These are phyloP conservation scores for Lathyrus sativus DNA, from an alignment of 306 rosid species.

Conservation along the genomic window DNA sequence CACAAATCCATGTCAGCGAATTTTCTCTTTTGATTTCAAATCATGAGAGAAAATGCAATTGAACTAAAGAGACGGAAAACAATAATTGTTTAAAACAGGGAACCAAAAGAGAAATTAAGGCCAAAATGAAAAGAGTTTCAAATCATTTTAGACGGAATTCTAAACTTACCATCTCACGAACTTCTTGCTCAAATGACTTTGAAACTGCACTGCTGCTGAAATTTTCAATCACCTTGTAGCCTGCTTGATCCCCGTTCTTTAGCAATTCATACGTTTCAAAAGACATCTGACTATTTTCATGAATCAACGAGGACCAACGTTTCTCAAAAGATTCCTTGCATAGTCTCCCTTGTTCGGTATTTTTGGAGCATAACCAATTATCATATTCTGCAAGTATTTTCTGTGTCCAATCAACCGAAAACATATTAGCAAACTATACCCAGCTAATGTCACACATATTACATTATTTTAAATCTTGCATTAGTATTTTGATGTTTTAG, in stretches of 20 bases:
- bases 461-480: conserved; percentile 19
- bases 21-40: conserved; percentile 5
- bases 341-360: conserved; percentile 62
- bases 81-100: neutral
- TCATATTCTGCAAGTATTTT: conserved; percentile 71
- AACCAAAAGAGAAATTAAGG: neutral
- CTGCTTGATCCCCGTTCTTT: conserved; percentile 58
- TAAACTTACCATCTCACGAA: conserved; percentile 73
- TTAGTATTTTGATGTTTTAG: conserved; percentile 5
- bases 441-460: conserved; percentile 5
- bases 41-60: conserved; percentile 8
- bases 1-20: conserved; percentile 3
- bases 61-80: conserved; percentile 27
- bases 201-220: conserved; percentile 76
- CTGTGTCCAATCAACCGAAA: conserved; percentile 44
- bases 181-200: conserved; percentile 74
- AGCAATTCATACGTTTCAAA: conserved; percentile 56
- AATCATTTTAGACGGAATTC: conserved; percentile 29
- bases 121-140: neutral
- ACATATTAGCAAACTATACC: conserved; percentile 31
- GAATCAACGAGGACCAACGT: conserved; percentile 59
- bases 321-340: conserved; percentile 70
- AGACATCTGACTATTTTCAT: conserved; percentile 51
- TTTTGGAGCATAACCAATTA: conserved; percentile 67
- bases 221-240: conserved; percentile 62